These are phyloP conservation scores for Dianthus caryophyllus DNA, from an alignment of 148 eudicot species.

Conservation along the genomic window DNA sequence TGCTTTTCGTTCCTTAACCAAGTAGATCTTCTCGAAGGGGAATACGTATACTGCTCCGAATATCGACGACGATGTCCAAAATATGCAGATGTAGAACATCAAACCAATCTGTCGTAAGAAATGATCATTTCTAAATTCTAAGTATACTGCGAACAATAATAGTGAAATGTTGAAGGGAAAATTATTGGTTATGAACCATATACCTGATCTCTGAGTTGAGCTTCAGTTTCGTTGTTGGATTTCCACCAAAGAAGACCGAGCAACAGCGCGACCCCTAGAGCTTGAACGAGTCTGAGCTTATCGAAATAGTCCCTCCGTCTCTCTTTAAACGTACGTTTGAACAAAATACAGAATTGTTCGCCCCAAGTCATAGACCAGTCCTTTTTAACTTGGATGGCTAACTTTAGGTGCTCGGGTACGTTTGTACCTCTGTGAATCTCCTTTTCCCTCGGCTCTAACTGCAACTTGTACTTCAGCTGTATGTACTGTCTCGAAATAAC, in stretches of 20 bases:
- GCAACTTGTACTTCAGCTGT: conserved; percentile 65
- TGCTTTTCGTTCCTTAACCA: conserved; percentile 95
- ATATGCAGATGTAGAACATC: conserved; percentile 95
- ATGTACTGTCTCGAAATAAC: conserved; percentile 46
- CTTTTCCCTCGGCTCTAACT: conserved; percentile 75
- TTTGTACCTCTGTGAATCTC: conserved; percentile 37
- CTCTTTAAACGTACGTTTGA: conserved; percentile 68
- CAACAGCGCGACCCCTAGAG: conserved; percentile 74
- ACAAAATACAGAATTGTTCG: conserved; percentile 67
- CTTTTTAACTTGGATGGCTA: conserved; percentile 72
- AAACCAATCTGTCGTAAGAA: conserved; percentile 61
- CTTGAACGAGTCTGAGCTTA: conserved; percentile 57
- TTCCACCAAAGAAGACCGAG: conserved; percentile 99
- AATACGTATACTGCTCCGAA: conserved; percentile 98
- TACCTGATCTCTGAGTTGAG: conserved; percentile 97
- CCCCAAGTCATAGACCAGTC: conserved; percentile 89
- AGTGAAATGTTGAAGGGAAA: not conserved
- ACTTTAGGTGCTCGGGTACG: conserved; percentile 56
- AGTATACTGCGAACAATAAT: not conserved
- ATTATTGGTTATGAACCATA: too few species aligned
- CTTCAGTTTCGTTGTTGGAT: conserved; percentile 64
- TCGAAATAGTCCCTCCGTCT: conserved; percentile 87
- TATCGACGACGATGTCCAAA: conserved; percentile 93
- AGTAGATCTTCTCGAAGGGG: conserved; percentile 82
- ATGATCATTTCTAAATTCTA: not conserved